These are phyloP conservation scores for Penicillium digitatum DNA, from an alignment of 2,329 filamentous ascomycete genomes.

Conservation along the genomic window DNA sequence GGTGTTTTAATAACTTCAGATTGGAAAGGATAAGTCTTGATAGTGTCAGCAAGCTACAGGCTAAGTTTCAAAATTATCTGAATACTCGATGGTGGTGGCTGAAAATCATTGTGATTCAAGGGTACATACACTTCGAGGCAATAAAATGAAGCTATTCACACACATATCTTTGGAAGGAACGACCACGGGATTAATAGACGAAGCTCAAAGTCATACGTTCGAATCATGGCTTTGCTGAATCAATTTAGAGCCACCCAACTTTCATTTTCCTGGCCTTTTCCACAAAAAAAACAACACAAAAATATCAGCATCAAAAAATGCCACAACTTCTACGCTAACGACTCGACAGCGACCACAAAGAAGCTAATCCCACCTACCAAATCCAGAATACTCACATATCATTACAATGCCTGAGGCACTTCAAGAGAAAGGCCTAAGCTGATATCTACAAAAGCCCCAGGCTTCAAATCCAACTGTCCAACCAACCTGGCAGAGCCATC, in stretches of 20 bases:
- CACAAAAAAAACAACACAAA: no score
- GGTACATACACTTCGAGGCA: background rate
- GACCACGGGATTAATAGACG: background rate
- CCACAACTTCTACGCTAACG: background rate
- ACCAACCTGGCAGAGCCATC: background rate
- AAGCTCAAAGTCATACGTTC: background rate
- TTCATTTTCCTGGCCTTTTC: background rate
- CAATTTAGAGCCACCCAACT: background rate
- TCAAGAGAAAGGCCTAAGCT: background rate
- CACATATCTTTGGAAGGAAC: background rate
- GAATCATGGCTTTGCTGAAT: background rate
- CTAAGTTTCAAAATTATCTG: background rate
- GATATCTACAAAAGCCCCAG: background rate
- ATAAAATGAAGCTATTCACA: background rate
- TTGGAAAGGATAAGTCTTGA: background rate
- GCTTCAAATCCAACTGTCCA: background rate
- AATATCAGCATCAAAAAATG: background rate
- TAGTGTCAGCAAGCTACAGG: rapidly evolving
- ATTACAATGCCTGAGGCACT: background rate
- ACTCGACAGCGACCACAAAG: background rate
- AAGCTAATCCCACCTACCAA: background rate
- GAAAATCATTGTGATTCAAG: background rate
- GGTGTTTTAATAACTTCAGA: rapidly evolving
- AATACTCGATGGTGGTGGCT: background rate
- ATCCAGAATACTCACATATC: no score